phyloP scores from a whole-genome alignment of 2,329 filamentous ascomycete species.

The Ceratocystis lukuohia region DNA sequence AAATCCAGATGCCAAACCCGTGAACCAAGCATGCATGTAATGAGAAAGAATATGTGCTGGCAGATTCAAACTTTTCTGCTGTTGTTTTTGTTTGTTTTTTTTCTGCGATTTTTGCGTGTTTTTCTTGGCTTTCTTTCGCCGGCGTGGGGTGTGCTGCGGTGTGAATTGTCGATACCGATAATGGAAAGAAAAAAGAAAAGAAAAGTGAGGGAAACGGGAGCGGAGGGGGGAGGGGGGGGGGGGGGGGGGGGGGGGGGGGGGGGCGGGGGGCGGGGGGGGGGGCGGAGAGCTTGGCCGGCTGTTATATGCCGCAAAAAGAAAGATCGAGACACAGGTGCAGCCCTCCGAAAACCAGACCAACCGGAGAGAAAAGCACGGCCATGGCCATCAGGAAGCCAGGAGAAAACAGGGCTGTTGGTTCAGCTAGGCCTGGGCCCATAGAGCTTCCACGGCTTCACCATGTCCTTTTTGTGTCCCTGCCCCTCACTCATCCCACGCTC shows the following conservation, averaged over 20 bases:
- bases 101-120: neutral
- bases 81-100: neutral
- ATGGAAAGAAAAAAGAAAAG: neutral
- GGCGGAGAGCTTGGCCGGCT: no score
- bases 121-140: neutral
- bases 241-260: no score
- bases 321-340: no score
- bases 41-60: neutral
- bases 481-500: neutral
- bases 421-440: neutral
- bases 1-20: slow-evolving; percentile 3
- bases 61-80: slow-evolving; percentile 1
- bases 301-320: no score
- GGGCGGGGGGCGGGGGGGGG: no score
- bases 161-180: neutral
- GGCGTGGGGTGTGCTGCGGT: neutral
- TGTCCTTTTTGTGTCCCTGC: neutral
- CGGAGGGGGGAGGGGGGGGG: neutral
- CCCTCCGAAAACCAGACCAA: no score
- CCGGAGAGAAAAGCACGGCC: no score
- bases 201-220: neutral
- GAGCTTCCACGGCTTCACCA: neutral
- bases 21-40: slow-evolving; percentile 5
- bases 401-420: neutral
- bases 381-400: neutral